Percentiles rank a stretch among this genome's conserved stretches.
phyloP scores from a whole-genome alignment of 768 basidiomycete genomes.

The Leccinellum rugosiceps region DNA sequence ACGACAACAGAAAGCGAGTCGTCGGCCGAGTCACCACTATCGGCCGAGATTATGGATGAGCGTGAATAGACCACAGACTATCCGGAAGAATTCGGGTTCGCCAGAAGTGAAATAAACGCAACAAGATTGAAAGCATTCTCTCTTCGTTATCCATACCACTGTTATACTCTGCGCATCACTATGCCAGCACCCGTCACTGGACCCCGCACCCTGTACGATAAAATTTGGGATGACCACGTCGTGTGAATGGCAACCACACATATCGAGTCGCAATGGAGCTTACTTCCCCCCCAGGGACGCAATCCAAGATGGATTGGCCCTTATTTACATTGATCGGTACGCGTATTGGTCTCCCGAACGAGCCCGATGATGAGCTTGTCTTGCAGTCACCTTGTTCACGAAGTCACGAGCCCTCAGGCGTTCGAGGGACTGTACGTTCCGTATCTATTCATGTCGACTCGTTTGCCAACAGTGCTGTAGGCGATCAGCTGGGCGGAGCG shows the following conservation, averaged over 20 bases:
- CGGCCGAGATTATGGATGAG: slow-evolving; percentile 10
- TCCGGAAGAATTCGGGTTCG: too few relatives aligned
- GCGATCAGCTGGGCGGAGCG: slow-evolving; percentile 69
- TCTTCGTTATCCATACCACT: background rate
- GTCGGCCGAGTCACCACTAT: slow-evolving; percentile 13
- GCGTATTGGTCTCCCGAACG: slow-evolving; percentile 5
- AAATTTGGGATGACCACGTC: slow-evolving; percentile 97
- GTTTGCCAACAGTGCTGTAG: slow-evolving; percentile 33
- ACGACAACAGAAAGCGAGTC: background rate
- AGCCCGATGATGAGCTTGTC: background rate
- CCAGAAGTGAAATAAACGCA: background rate
- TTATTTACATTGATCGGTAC: slow-evolving; percentile 82
- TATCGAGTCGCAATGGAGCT: slow-evolving; percentile 9
- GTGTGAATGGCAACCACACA: slow-evolving; percentile 49
- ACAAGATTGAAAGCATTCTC: background rate
- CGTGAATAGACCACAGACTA: too few relatives aligned
- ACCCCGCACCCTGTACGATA: slow-evolving; percentile 93
- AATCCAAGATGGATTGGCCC: slow-evolving; percentile 72
- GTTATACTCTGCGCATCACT: background rate
- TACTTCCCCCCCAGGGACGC: slow-evolving; percentile 47
- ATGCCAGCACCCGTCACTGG: slow-evolving; percentile 57
- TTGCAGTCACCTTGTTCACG: slow-evolving; percentile 66
- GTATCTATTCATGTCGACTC: background rate
- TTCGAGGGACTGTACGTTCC: slow-evolving; percentile 75
- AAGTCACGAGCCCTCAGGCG: slow-evolving; percentile 93